Evolutionary conservation across 768 basidiomycete species (phyloP).

Genomic region (Phaeotremella skinneri): DNA sequence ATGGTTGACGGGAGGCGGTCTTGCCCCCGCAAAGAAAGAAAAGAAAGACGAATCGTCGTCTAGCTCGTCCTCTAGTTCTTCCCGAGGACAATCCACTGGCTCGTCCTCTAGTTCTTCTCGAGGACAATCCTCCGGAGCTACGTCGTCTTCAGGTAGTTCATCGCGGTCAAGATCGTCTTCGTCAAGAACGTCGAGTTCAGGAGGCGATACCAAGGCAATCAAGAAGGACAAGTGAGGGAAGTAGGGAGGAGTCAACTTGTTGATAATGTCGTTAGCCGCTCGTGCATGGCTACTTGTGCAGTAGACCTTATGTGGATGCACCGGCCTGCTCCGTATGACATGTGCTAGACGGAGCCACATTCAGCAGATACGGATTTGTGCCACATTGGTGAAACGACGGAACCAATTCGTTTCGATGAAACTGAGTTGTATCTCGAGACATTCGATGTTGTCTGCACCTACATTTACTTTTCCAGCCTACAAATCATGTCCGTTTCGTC

Average conservation of each 20-base stretch:
- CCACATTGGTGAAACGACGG: too few relatives aligned
- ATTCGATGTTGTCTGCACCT: too few relatives aligned
- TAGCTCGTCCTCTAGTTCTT: too few relatives aligned
- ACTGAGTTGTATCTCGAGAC: too few relatives aligned
- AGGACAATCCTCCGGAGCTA: neutral
- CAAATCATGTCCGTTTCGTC: too few relatives aligned
- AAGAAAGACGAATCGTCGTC: too few relatives aligned
- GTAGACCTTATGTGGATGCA: too few relatives aligned
- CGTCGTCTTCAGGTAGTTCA: too few relatives aligned
- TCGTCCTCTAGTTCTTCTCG: neutral
- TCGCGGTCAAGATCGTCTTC: neutral
- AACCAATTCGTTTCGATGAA: too few relatives aligned
- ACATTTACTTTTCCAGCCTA: too few relatives aligned
- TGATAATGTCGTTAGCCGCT: neutral
- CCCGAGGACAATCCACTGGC: neutral
- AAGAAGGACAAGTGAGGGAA: neutral
- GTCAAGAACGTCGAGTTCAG: neutral
- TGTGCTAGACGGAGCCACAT: neutral
- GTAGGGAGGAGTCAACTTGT: neutral
- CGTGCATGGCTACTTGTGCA: neutral
- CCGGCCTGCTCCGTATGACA: too few relatives aligned
- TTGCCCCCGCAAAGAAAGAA: neutral
- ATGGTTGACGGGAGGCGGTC: slow-evolving; percentile 28
- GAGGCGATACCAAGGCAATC: neutral
- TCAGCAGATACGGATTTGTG: too few relatives aligned